Evolutionary conservation across 1,284 basidiomycete species (phyloP).

Genomic region (Pseudozyma tsukubaensis): DNA sequence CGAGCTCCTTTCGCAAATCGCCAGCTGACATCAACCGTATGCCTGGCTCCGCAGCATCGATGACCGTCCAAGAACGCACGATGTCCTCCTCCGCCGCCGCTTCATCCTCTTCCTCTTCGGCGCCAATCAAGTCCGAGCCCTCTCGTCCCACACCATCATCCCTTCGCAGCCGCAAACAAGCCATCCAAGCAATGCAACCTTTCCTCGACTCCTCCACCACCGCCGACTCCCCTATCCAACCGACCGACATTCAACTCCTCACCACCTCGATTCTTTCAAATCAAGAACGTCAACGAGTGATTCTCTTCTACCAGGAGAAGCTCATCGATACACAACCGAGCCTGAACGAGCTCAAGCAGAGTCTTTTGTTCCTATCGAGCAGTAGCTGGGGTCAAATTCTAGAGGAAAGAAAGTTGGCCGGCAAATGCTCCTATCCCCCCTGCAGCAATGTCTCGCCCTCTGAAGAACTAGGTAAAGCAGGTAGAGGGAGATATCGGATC

Average conservation of each 20-base stretch:
- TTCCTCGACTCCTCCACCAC: constrained; percentile 35
- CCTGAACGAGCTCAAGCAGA: constrained; percentile 16
- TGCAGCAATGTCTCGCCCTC: constrained; percentile 26
- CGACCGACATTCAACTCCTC: constrained; percentile 52
- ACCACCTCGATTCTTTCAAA: constrained; percentile 45
- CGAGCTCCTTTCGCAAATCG: constrained; percentile 19
- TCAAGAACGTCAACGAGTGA: constrained; percentile 31
- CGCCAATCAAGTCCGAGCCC: background rate
- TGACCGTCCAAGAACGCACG: constrained; percentile 36
- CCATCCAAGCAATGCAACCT: constrained; percentile 34
- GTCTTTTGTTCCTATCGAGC: constrained; percentile 19
- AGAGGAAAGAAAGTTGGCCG: constrained; percentile 34
- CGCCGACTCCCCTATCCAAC: constrained; percentile 26
- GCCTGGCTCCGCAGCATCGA: constrained; percentile 37
- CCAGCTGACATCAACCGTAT: constrained; percentile 32
- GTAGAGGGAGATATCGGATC: constrained; percentile 22
- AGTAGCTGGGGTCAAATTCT: constrained; percentile 41
- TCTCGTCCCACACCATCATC: background rate
- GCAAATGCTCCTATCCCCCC: constrained; percentile 29
- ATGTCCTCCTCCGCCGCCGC: background rate
- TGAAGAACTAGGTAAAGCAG: background rate
- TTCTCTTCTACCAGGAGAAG: constrained; percentile 30
- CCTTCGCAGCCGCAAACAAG: constrained; percentile 5
- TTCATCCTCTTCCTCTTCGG: background rate
- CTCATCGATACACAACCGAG: constrained; percentile 22